These are phyloP conservation scores for Mycena filopes DNA, from an alignment of 768 basidiomycete genomes.

Conservation along the genomic window DNA sequence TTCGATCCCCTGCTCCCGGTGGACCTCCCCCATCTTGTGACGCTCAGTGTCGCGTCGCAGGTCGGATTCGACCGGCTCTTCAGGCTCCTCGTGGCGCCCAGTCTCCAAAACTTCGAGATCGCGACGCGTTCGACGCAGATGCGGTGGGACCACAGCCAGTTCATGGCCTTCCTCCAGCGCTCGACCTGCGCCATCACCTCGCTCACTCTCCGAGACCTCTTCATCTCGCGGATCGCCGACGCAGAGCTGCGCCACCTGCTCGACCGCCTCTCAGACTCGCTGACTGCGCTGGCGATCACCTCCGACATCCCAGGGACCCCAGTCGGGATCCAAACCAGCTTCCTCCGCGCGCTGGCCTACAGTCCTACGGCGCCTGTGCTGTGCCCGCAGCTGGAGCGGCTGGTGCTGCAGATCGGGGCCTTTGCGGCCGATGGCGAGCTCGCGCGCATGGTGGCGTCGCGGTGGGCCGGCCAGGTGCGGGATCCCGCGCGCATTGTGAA, in stretches of 20 bases:
- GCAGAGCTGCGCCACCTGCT: slow-evolving; percentile 18
- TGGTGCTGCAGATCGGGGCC: slow-evolving; percentile 23
- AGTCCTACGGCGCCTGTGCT: neutral
- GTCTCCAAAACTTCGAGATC: slow-evolving; percentile 22
- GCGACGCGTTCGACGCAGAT: slow-evolving; percentile 27
- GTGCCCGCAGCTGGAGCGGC: slow-evolving; percentile 26
- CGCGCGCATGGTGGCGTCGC: slow-evolving; percentile 23
- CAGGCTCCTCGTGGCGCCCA: slow-evolving; percentile 9
- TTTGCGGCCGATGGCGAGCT: slow-evolving; percentile 23
- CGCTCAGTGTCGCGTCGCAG: slow-evolving; percentile 23
- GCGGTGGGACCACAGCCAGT: slow-evolving; percentile 25
- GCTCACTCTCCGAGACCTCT: slow-evolving; percentile 26
- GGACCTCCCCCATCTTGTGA: slow-evolving; percentile 8
- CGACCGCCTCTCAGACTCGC: slow-evolving; percentile 13
- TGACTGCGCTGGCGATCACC: slow-evolving; percentile 21
- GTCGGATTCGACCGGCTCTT: slow-evolving; percentile 17
- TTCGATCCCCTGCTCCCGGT: slow-evolving; percentile 16
- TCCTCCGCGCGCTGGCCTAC: slow-evolving; percentile 20
- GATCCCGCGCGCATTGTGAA: slow-evolving; percentile 23
- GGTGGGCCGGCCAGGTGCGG: slow-evolving; percentile 14
- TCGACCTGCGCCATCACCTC: slow-evolving; percentile 19
- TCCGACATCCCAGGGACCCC: slow-evolving; percentile 29
- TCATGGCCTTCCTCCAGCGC: slow-evolving; percentile 29
- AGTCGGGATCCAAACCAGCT: slow-evolving; percentile 10
- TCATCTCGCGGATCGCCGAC: slow-evolving; percentile 17